phyloP scores from a whole-genome alignment of 768 basidiomycete species.

The Agaricus sinodeliciosus region DNA sequence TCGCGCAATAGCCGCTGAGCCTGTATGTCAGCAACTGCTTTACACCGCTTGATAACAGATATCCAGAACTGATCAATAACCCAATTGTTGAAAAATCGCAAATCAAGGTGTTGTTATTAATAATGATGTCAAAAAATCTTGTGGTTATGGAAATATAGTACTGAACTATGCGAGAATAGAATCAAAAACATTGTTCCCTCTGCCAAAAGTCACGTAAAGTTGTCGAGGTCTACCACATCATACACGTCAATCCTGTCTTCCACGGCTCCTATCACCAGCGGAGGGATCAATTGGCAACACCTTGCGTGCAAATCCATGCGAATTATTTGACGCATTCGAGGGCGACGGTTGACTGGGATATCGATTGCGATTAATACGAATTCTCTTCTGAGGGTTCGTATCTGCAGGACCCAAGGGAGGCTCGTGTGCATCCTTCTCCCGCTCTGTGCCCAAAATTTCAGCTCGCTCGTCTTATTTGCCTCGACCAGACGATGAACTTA shows the following conservation, averaged over 20 bases:
- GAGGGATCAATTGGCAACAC: constrained; percentile 57
- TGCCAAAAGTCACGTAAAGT: no score
- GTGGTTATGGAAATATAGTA: no score
- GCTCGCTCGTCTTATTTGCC: not conserved
- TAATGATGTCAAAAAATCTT: no score
- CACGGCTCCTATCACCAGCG: constrained; percentile 49
- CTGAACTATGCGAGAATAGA: no score
- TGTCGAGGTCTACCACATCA: no score
- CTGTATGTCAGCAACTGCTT: no score
- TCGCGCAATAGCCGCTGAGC: no score
- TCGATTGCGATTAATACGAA: constrained; percentile 49
- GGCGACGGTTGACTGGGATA: constrained; percentile 23
- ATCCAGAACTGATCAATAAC: no score
- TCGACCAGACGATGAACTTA: constrained; percentile 24
- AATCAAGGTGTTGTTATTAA: no score
- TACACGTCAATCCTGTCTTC: constrained; percentile 47
- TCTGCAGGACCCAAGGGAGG: constrained; percentile 24
- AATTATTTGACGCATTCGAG: constrained; percentile 15
- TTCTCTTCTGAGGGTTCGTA: constrained; percentile 39
- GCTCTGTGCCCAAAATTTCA: constrained; percentile 34
- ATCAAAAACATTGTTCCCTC: no score
- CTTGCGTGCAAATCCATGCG: constrained; percentile 47
- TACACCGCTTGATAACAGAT: no score
- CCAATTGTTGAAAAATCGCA: no score
- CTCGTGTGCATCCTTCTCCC: constrained; percentile 50